Conservation (phyloP, 1,139 yeast species). For the Citeromyces hawaiiensis region DNA sequence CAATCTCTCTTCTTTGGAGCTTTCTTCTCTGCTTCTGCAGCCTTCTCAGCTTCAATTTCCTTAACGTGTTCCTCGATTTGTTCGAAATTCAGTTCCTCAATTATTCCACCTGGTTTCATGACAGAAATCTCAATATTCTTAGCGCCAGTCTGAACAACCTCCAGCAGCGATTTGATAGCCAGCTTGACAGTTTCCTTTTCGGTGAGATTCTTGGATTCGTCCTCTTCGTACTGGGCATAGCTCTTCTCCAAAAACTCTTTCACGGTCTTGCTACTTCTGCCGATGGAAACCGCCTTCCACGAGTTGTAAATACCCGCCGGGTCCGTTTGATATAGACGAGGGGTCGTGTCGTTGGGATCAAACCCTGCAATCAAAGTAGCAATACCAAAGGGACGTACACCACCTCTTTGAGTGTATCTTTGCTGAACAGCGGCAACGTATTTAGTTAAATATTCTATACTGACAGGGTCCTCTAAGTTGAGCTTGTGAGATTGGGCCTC, state of each 20-base stretch:
- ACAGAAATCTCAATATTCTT: slow-evolving; percentile 90
- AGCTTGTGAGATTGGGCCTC: slow-evolving; percentile 96
- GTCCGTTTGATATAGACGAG: slow-evolving; percentile 86
- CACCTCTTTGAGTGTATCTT: slow-evolving; percentile 96
- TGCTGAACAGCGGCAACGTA: slow-evolving; percentile 97
- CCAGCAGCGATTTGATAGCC: slow-evolving; percentile 77
- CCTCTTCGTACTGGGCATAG: slow-evolving; percentile 45
- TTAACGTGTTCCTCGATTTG: slow-evolving; percentile 68
- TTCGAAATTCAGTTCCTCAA: slow-evolving; percentile 48
- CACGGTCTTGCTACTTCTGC: slow-evolving; percentile 89
- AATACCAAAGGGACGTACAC: slow-evolving; percentile 91
- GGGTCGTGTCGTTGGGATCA: slow-evolving; percentile 71
- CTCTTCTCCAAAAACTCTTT: slow-evolving; percentile 91
- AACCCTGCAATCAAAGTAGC: slow-evolving; percentile 94
- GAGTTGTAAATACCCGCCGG: slow-evolving; percentile 97
- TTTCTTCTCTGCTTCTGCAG: slow-evolving; percentile 79
- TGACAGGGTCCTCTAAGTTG: slow-evolving; percentile 87
- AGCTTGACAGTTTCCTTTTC: slow-evolving; percentile 71
- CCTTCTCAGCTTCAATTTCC: slow-evolving; percentile 84
- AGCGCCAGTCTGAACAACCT: slow-evolving; percentile 97
- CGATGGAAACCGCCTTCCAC: slow-evolving; percentile 99
- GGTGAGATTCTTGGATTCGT: slow-evolving; percentile 19
- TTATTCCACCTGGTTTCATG: slow-evolving; percentile 52
- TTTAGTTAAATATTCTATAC: slow-evolving; percentile 84
- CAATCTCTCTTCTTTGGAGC: slow-evolving; percentile 30